These are phyloP conservation scores for Byssochlamys sp. DNA, from an alignment of 2,329 filamentous ascomycete species.

Conservation along the genomic window DNA sequence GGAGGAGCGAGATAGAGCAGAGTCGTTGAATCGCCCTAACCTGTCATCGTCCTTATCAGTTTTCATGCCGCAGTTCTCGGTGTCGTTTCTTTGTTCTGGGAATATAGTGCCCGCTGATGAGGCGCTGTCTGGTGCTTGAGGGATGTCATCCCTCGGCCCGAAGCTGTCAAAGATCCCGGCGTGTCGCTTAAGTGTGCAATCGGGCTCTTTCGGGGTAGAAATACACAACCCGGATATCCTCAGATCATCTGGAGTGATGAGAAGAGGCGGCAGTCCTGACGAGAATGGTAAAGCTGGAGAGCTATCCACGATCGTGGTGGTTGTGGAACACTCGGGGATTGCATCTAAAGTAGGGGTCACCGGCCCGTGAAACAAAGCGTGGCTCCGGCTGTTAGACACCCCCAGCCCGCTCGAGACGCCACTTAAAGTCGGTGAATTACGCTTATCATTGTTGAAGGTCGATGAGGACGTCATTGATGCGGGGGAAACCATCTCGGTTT, in stretches of 20 bases:
- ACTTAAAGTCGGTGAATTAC: constrained; percentile 13
- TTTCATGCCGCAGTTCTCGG: background rate
- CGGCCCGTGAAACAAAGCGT: constrained; percentile 20
- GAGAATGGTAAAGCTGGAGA: constrained; percentile 16
- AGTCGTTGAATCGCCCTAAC: background rate
- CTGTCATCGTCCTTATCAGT: background rate
- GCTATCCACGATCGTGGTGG: constrained; percentile 18
- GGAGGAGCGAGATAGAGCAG: constrained; percentile 14
- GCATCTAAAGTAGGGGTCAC: constrained; percentile 29
- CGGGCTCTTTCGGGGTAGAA: constrained; percentile 21
- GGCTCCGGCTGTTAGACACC: constrained; percentile 2
- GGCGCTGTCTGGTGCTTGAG: constrained; percentile 14
- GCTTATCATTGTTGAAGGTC: constrained; percentile 19
- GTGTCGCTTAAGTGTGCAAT: constrained; percentile 29
- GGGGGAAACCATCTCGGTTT: constrained; percentile 25
- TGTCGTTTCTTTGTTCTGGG: background rate
- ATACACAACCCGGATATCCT: constrained; percentile 24
- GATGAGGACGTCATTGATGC: constrained; percentile 28
- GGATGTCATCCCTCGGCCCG: constrained; percentile 20
- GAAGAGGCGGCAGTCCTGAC: constrained; percentile 16
- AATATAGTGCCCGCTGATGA: constrained; percentile 6
- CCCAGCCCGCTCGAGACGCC: background rate
- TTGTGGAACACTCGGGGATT: constrained; percentile 20
- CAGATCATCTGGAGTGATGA: constrained; percentile 16
- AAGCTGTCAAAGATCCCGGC: constrained; percentile 26